Evolutionary conservation across 2,329 filamentous ascomycete genomes (phyloP).

Genomic region (Cryphonectria japonica): DNA sequence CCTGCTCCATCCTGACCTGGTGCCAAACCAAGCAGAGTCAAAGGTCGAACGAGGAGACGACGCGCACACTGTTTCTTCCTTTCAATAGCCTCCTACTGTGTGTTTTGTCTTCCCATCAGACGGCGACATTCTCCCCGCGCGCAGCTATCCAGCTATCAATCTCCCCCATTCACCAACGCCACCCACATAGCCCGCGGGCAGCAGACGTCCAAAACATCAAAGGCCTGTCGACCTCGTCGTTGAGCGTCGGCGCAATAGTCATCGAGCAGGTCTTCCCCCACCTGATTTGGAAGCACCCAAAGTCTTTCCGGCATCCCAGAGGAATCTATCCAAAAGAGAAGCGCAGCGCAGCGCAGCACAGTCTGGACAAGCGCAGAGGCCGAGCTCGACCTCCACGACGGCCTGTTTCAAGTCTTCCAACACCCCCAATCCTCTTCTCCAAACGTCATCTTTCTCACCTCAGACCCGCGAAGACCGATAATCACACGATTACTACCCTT

Average conservation of each 20-base stretch:
- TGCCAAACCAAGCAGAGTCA: neutral
- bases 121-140: neutral
- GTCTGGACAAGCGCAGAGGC: constrained; percentile 8
- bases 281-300: neutral
- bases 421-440: constrained; percentile 24
- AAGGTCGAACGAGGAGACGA: constrained; percentile 2
- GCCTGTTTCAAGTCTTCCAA: constrained; percentile 29
- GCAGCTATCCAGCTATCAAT: neutral
- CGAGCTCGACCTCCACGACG: constrained; percentile 20
- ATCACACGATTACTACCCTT: neutral
- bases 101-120: constrained; percentile 6
- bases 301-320: neutral
- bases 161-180: neutral
- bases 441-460: constrained; percentile 23
- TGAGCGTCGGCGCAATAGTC: neutral
- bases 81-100: neutral
- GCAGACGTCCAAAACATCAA: neutral
- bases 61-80: neutral
- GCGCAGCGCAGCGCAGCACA: neutral
- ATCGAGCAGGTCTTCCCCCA: neutral
- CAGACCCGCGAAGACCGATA: constrained; percentile 6
- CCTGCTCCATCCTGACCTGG: neutral
- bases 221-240: neutral
- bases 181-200: neutral
- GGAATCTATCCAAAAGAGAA: neutral